Base-by-base conservation (phyloP, 192 early-diverging fungal genomes). In the Backusella luteola region DNA sequence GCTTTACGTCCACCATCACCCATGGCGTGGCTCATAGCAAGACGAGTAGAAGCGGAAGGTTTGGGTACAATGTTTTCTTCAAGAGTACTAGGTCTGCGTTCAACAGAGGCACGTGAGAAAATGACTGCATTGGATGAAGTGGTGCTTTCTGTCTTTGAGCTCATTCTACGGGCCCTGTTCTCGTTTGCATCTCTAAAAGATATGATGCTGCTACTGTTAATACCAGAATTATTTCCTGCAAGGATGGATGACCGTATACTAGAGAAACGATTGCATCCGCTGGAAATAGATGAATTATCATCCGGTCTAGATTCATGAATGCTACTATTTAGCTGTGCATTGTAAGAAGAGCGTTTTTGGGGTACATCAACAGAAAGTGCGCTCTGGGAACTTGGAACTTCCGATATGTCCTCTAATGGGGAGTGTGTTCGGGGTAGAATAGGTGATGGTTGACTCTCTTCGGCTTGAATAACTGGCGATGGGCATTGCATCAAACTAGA, bases 1-100 rank as follows among this genome's bases (percentile, higher is more conserved):
- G 71, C 71, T 49, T 72, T 72, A 0, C 71, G 41, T 34, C 71
- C 71, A 53, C 71, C 71, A 7, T 69, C 68, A 0, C 68, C 68
- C 68, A 69, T 69, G 23, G 68, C 67, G 15, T 67, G 26, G 26
- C 29, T 19, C 7, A 67, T 32, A 69, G 36, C 68, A 69, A 38
- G 36, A 9, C 68, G 68, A 69, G 68, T 35, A 23, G 68, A 69
- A 67, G 66, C 15, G 21, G 68, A 63, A 29, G 56, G 56, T 14
- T 63, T 63, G 21, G 56, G 56, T 29, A 29, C 26, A 5, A 14
- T 63, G 23, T 4, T 26, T 26, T 23, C 21, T 29, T 63, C 56
- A 4, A 15, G 56, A 8, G 26, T 63, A 63, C 56, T 63, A 26
- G 56, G 26, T 63, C 21, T 26, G 6, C 26, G 23, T 12, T 63